These are phyloP conservation scores for Tricholoma terreum DNA, from an alignment of 768 basidiomycete species.

Conservation along the genomic window DNA sequence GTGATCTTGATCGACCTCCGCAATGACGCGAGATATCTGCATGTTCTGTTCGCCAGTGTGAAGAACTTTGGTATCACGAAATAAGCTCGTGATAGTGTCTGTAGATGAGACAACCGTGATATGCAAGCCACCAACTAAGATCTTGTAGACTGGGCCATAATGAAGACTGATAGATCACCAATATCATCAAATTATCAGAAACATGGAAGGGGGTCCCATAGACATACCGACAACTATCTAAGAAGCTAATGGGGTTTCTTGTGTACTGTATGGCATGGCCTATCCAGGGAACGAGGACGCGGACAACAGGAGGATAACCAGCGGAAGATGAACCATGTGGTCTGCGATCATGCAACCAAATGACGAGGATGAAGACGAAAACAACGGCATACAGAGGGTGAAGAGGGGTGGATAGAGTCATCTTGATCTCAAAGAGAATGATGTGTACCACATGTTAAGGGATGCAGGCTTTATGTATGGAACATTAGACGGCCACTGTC, in stretches of 20 bases:
- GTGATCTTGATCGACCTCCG: not conserved
- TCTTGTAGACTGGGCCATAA: conserved; percentile 1
- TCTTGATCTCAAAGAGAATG: not conserved
- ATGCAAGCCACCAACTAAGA: not conserved
- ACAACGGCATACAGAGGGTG: not conserved
- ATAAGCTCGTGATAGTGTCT: not conserved
- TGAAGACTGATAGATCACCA: not conserved
- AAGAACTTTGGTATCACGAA: not conserved
- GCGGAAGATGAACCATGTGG: not conserved
- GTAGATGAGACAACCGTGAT: not conserved
- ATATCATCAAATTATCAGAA: not conserved
- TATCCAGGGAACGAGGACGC: not conserved
- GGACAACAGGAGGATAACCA: not conserved
- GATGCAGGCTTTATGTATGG: too few relatives aligned
- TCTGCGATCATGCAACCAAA: not conserved
- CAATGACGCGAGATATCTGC: not conserved
- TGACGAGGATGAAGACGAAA: not conserved
- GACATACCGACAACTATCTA: not conserved
- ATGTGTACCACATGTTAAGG: too few relatives aligned
- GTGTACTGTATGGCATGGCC: not conserved
- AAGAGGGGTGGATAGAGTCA: not conserved
- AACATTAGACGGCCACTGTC: too few relatives aligned
- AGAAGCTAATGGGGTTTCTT: not conserved
- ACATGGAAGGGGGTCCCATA: not conserved
- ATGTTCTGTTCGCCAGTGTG: not conserved